Evolutionary conservation across 2,329 filamentous ascomycete genomes (phyloP), one percentile per base, ranked within the genome.

Genomic region (Fusarium nematophilum): DNA sequence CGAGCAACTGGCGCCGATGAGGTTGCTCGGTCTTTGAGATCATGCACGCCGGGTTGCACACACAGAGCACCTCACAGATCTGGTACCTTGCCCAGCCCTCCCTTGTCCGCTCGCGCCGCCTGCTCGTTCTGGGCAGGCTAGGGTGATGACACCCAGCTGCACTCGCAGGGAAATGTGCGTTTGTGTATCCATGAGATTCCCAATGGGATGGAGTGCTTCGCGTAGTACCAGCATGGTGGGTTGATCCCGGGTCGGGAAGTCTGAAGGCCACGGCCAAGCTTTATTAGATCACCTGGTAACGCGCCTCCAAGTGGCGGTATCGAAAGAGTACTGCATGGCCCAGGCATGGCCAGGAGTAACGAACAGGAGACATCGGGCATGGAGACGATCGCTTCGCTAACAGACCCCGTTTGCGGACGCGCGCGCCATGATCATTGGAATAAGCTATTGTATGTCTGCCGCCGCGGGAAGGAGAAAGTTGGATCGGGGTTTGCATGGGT

Each of bases 1-100:
- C 67, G 64, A 70, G 56, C 52, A 67, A 70, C 59, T 68, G 59
- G 50, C 36, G 51, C 54, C 51, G 64, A 57, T 60, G 57, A 68
- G 59, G 67, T 62, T 69, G 56, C 46, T 59, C 49, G 56, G 58
- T 58, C 53, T 65, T 58, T 62, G 42, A 70, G 67, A 70, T 70
- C 57, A 70, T 70, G 67, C 67, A 70, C 61, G 55, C 66, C 59
- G 53, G 56, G 65, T 68, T 30, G 57, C 59, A 70, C 67, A 52
- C 57, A 53, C 52, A 58, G 62, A 36, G 47, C 62, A 53, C 58
- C 54, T 67, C 46, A 64, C 57, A 68, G 67, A 70, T 70, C 67
- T 66, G 62, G 59, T 62, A 63, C 57, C 38, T 57, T 54, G 40
- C 59, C 65, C 55, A 61, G 57, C 53, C 54, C 63, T 46, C 52